Base-by-base conservation (phyloP, 768 basidiomycete genomes). In the Boletus barrowsii region DNA sequence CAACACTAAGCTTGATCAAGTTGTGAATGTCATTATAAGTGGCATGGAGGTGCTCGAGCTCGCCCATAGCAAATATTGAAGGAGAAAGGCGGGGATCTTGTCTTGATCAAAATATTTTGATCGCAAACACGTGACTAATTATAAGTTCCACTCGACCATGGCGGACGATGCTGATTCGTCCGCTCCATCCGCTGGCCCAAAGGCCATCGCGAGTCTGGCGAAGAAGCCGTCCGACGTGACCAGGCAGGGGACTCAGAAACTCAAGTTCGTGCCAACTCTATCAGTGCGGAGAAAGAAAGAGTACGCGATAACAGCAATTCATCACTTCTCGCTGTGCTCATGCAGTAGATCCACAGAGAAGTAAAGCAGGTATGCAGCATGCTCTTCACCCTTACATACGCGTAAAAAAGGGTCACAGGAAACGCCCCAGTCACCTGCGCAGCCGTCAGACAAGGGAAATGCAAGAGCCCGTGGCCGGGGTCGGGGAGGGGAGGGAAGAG, bases 1-100 rank as follows among this genome's bases (percentile, higher is more conserved):
- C 76, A 2, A 87, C 84, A 2, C 79, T 76, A 13, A 72, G 75
- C 62, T 84, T 84, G 62, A 96, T 93, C 57, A 93, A 79, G 60
- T 90, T 90, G 78, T 97, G 94, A 51, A 96, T 85, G 47, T 96
- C 88, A 64, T 96, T 95, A 76, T 97, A 97, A 18, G 92, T 95
- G 52, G 86, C 77, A 52, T 76, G 84, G 68, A 81, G 62, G 66
- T 91, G 90, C 63, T 85, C 69, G 39, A 82, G 76, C 65, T 75
- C 74, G 42, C 20, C 55, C 70, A 77, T 73, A 26, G 57, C 47
- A 42, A 56, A 55, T 33, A 22, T 22, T 22, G 15, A 41, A 30
- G 22, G 18, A 20, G 42, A 37, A 3, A 22, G 18, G 35, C 36
- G 2, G 10, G n/a, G 14, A 11, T 9, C 36, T 32, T 7, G 24